Evolutionary conservation across 2,329 filamentous ascomycete species (phyloP), one percentile per base, ranked within the genome.

Genomic region (Beauveria sp.): DNA sequence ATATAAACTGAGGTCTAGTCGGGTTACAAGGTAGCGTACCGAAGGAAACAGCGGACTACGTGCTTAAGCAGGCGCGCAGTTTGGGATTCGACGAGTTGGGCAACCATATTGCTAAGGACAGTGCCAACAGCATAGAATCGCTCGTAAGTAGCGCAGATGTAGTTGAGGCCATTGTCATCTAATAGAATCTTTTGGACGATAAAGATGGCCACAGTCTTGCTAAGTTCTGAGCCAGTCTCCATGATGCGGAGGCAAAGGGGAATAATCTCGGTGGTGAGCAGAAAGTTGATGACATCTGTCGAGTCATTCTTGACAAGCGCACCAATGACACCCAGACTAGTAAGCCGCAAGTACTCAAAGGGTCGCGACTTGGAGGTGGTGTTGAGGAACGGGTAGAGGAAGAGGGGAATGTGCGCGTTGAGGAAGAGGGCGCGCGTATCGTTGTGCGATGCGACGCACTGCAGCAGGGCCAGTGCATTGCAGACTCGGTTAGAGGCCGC

Each of bases 111-210:
- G 78, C 91, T 96, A 45, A 99, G 80, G 6, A 99, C 95, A 1
- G 95, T 99, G 6, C 95, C 95, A 5, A 99, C 95, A 8, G 95
- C 95, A 69, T 98, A 99, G 77, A 99, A 99, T 22, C 95, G 86
- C 79, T 99, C 95, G 70, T 99, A 99, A 0, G 95, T 99, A 66
- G 96, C 93, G 77, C 95, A 99, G 63, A 99, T 99, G 75, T 99
- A 99, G 70, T 95, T 95, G 65, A 99, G 83, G 4, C 95, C 95
- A 69, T 96, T 93, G 70, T 99, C 95, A 71, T 99, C 95, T 3
- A 99, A 84, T 58, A 99, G 79, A 28, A 99, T 99, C 82, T 99
- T 99, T 77, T 99, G 95, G 20, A 99, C 95, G 69, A 99, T 99
- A 79, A 99, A 99, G 70, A 99, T 99, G 62, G 95, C 95, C 16